Evolutionary conservation across 1,139 yeast genomes (phyloP).

Genomic region (Hyphopichia pseudoburtonii): DNA sequence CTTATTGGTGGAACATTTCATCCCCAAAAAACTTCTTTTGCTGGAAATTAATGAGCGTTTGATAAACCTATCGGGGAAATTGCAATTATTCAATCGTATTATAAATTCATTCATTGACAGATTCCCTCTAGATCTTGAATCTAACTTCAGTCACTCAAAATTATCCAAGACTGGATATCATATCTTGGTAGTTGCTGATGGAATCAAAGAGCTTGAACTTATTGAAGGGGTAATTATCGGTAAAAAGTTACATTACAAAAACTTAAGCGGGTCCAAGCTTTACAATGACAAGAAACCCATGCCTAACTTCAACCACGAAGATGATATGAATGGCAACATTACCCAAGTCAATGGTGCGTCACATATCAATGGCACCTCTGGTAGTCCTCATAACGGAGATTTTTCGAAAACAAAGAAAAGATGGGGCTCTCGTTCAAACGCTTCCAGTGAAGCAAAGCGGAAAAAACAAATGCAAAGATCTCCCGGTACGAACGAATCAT

Average conservation of each 20-base stretch:
- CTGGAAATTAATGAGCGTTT: conserved; percentile 63
- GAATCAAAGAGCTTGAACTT: conserved; percentile 66
- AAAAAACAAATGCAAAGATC: conserved; percentile 6
- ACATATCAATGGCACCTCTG: neutral
- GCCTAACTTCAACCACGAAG: conserved; percentile 3
- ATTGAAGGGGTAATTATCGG: conserved; percentile 70
- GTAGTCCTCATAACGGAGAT: neutral
- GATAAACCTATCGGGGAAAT: conserved; percentile 57
- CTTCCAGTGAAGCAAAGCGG: conserved; percentile 3
- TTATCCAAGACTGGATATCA: conserved; percentile 17
- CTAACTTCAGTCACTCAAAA: neutral
- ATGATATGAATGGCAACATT: neutral
- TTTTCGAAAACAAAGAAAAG: conserved; percentile 11
- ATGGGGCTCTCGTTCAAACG: conserved; percentile 4
- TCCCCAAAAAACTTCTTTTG: conserved; percentile 63
- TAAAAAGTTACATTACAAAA: conserved; percentile 52
- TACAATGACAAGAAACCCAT: conserved; percentile 39
- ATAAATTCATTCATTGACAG: conserved; percentile 33
- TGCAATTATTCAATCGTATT: conserved; percentile 52
- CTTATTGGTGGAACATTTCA: conserved; percentile 69
- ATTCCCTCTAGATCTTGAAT: conserved; percentile 8
- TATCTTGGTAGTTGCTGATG: conserved; percentile 57
- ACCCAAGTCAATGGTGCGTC: neutral
- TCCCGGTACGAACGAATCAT: conserved; percentile 3
- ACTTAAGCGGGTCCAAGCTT: conserved; percentile 61